Evolutionary conservation across 345 rosid species (phyloP), one percentile per base, ranked within the genome.

Genomic region (Moricandia arvensis): DNA sequence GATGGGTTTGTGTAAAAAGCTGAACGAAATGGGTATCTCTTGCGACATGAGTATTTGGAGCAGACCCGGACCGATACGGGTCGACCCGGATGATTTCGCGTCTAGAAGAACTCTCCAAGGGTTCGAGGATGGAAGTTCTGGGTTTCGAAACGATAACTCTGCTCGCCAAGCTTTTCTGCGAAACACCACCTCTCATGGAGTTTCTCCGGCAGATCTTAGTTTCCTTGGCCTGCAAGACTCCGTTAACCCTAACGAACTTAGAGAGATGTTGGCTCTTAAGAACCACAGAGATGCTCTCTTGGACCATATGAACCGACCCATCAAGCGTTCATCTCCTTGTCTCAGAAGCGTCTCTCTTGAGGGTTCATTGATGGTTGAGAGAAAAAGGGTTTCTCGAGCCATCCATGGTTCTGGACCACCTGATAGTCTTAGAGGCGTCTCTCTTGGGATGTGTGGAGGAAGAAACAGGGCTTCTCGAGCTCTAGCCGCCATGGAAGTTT

Each of bases 11-110:
- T 79, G 85, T 59, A 55, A 81, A 16, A 76, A 74, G 81, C 77
- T 87, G 4, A 21, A n/a, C 43, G 45, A 82, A 68, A 71, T 89
- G 89, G 83, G 77, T 76, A 71, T 89, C 65, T 67, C 79, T 66
- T 82, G 81, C 62, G 87, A 77, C 17, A 47, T 26, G 57, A 65
- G 73, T 60, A 72, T 78, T 2, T 59, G 77, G 76, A 58, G 12
- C 64, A 74, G 17, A 72, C 82, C 24, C 24, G 24, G 24, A 21
- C 24, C 24, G 24, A 21, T 21, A 21, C 24, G 24, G 24, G 24
- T 21, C 24, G 24, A 21, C 24, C 24, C 79, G 2, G 16, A 62
- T 26, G 84, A 35, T 1, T 62, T 73, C 47, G 72, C 78, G 53
- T 63, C 70, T 57, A 76, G 84, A 47, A 45, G 24, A 54, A 47